A percentile compares a stretch with the other conserved stretches of the same genome.
phyloP scores from a whole-genome alignment of 2,329 filamentous ascomycete genomes.

The Calycina herbarum region DNA sequence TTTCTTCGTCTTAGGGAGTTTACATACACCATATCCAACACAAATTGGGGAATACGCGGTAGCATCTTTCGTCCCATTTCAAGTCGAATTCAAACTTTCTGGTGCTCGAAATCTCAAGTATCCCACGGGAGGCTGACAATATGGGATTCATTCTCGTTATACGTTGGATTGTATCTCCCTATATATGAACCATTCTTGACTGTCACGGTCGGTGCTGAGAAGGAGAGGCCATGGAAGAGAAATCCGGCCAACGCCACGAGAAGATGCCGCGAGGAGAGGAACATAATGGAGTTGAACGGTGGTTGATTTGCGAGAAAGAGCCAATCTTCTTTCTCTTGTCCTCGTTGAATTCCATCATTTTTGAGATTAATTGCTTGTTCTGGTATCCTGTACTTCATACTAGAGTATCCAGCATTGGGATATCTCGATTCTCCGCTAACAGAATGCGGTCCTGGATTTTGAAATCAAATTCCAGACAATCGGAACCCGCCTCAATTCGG shows the following conservation, averaged over 20 bases:
- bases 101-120: conserved; percentile 19
- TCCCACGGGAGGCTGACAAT: conserved; percentile 20
- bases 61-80: conserved; percentile 14
- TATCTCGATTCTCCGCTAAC: not conserved
- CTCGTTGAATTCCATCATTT: not conserved
- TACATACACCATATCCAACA: conserved; percentile 4
- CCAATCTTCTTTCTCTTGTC: not conserved
- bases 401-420: not conserved
- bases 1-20: not conserved
- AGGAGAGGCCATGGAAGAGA: not conserved
- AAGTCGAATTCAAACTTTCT: conserved; percentile 17
- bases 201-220: conserved; percentile 18
- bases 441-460: not conserved
- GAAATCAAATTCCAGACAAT: too few relatives aligned
- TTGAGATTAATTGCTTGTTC: not conserved
- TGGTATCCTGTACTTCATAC: not conserved
- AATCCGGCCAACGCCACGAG: not conserved
- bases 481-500: too few relatives aligned
- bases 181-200: conserved; percentile 28
- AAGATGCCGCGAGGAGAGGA: not conserved
- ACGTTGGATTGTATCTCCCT: conserved; percentile 20
- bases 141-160: conserved; percentile 28
- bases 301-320: not conserved
- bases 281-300: not conserved
- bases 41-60: conserved; percentile 6